Base-by-base conservation (phyloP, 2,329 filamentous ascomycete genomes). In the Davidsoniella virescens region DNA sequence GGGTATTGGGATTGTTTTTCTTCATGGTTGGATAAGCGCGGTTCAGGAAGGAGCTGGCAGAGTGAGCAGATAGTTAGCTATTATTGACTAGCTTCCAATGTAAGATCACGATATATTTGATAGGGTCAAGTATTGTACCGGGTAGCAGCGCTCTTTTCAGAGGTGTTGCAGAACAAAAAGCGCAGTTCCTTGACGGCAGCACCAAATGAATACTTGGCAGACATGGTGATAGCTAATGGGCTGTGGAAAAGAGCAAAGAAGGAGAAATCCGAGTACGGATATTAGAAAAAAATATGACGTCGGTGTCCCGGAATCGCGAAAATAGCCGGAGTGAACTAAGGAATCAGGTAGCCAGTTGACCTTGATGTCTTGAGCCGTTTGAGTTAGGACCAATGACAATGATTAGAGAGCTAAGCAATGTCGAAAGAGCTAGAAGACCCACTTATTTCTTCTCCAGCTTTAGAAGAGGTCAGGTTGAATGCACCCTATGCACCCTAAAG, bases 1-100 rank as follows among this genome's bases (percentile, higher is more conserved):
- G 92, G 45, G 77, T 88, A 67, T 84, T 72, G 52, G 92, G 92
- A 72, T 98, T 98, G 75, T 90, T 85, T 75, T 94, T 93, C 80
- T 98, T 98, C 90, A 98, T 96, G 54, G 85, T 92, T 44, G 92
- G 92, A 68, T 98, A 98, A 57, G 87, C 81, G 64, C 86, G 80
- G 57, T 82, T 82, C 57, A 98, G 75, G 70, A 98, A 98, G 26
- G 84, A 81, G 66, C 92, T 95, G 47, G 50, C 36, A 29, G 42
- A 53, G 58, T 54, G 57, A 57, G 49, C 17, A 44, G 49, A 18
- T 40, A 29, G 16, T 33, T 29, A 47, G 16, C 36, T 39, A 17
- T 16, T 23, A 20, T 20, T 8, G 25, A 16, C 33, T 5, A 33
- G 18, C 12, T 18, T 36, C 16, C 4, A 5, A 17, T 7, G 25